Evolutionary conservation across 1,284 basidiomycete genomes (phyloP), one percentile per base, ranked within the genome.

Genomic region (Phylloboletellus chloephorus): DNA sequence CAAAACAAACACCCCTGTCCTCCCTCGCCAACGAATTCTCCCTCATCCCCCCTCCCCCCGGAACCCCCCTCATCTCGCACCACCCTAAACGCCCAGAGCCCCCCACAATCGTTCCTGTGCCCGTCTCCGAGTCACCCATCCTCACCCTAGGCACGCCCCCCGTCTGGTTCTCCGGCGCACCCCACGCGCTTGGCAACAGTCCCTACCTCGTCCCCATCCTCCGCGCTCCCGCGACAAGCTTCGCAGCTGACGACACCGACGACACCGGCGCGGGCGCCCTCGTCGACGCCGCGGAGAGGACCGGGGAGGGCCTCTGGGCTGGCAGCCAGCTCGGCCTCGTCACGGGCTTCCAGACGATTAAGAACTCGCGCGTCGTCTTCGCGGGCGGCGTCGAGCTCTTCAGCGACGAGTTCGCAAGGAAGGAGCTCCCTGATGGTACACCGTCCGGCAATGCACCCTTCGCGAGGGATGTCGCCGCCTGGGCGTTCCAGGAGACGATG

Each of bases 401-500:
- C 62, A 79, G 75, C 15, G 74, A 85, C 49, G 79, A 81, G 51
- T 86, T 79, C 54, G 73, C 74, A 2, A 69, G 72, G 47, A 83
- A 82, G 60, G 71, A 78, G 36, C 67, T 84, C 30, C 68, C 78
- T 30, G 52, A 39, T 44, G 80, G 79, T 12, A 66, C 71, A 10
- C 69, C 73, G 45, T 79, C 83, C 1, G 88, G 85, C 10, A 98
- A 98, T 61, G 66, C 69, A 11, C 76, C 76, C 31, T 84, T 97
- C 43, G 73, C 73, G 3, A 65, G 71, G 33, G 90, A 95, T 52
- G 63, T 98, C 37, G 76, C 82, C 2, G 74, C 78, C 13, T 98
- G 95, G 95, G 77, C 85, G 2, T 96, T 98, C 79, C 88, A 94
- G 56, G 88, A 96, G 64, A 75, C 77, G 1, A 73, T 80, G 5